Conservation (phyloP, 1,284 basidiomycete species). For the Mycena citricolor region DNA sequence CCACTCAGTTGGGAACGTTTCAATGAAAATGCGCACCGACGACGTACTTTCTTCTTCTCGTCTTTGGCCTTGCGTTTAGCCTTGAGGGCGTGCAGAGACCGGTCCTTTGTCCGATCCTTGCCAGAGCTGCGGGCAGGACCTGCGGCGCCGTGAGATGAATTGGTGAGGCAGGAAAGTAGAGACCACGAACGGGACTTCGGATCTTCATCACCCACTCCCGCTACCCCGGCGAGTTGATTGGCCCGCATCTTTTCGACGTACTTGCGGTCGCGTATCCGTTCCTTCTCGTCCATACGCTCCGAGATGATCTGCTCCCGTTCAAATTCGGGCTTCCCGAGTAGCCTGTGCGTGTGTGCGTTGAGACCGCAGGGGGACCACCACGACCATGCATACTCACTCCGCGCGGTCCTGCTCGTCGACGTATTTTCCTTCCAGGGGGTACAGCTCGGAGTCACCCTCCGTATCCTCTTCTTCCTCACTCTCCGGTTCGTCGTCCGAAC, state of each 20-base stretch:
- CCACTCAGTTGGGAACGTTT: conserved; percentile 3
- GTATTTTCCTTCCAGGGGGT: conserved; percentile 90
- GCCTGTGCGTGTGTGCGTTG: conserved; percentile 49
- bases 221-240: conserved; percentile 47
- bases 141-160: conserved; percentile 30
- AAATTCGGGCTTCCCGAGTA: conserved; percentile 81
- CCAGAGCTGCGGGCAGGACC: conserved; percentile 76
- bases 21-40: conserved; percentile 1
- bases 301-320: conserved; percentile 87
- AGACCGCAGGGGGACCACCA: conserved; percentile 2
- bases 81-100: conserved; percentile 81
- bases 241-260: conserved; percentile 77
- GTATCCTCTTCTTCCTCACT: no score
- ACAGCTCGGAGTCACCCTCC: conserved; percentile 71
- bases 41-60: conserved; percentile 66
- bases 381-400: conserved; percentile 66
- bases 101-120: conserved; percentile 51
- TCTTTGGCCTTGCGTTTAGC: conserved; percentile 79
- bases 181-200: no score
- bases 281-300: conserved; percentile 77
- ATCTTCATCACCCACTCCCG: conserved; percentile 64
- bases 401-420: conserved; percentile 81
- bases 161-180: conserved; percentile 7
- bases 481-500: conserved; percentile 38
- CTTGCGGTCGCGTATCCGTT: conserved; percentile 72